Evolutionary conservation across 306 rosid genomes (phyloP), one percentile per base, ranked within the genome.

Genomic region (Alnus glutinosa): DNA sequence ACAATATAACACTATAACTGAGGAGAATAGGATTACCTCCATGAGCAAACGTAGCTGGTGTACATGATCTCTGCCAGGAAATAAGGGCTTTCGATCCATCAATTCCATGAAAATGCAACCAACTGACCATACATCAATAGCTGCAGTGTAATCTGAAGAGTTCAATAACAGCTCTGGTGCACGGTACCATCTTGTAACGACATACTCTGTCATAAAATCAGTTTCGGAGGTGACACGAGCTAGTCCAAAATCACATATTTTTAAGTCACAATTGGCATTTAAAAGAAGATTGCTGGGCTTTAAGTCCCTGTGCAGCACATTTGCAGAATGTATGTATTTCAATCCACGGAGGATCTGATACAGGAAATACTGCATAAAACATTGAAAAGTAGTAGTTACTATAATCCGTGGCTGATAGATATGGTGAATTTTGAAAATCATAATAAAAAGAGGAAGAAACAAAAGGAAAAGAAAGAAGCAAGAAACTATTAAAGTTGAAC

Each of bases 161-260:
- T 94, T 94, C 49, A 94, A 78, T 81, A 94, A 79, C 50, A 94
- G 93, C 83, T 94, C 98, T 46, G 98, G 98, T 66, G 98, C 98
- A 71, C 98, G 97, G 85, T 94, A 94, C 97, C 98, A 92, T 85
- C 97, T 86, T 28, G 98, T 94, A 48, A 94, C 98, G 39, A 94
- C 98, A 79, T 94, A 94, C 79, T 94, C 98, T 4, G 97, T 94
- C 98, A 94, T 94, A 68, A 94, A 94, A 83, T 94, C 98, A 74
- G 97, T 89, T 87, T 94, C 98, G 36, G 98, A 94, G 77, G 98
- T 94, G 73, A 94, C 98, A 66, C 97, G 91, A 79, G 98, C 98
- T 80, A 94, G 87, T 77, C 98, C 98, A 86, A 94, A 94, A 84
- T 94, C 98, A 78, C 98, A 94, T 77, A 94, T 94, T 83, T 94